Evolutionary conservation across 306 rosid species (phyloP).

Genomic region (Adenanthera pavonina): DNA sequence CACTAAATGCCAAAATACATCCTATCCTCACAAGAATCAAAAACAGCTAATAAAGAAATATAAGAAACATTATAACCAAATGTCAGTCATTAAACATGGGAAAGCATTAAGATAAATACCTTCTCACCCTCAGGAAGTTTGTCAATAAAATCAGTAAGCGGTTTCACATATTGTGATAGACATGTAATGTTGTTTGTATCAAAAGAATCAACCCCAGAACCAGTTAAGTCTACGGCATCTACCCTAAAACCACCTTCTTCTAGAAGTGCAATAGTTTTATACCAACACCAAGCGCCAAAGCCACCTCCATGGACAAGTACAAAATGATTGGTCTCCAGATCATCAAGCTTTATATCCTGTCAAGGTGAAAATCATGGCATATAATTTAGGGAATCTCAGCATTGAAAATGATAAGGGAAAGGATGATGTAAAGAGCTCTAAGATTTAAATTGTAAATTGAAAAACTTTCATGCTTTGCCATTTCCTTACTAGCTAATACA

Average conservation of each 20-base stretch:
- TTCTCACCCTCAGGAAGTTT: constrained; percentile 79
- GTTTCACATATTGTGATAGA: constrained; percentile 84
- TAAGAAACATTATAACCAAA: constrained; percentile 5
- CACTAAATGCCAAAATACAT: constrained; percentile 12
- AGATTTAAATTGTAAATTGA: not conserved
- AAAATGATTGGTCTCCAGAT: constrained; percentile 82
- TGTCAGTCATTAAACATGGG: constrained; percentile 9
- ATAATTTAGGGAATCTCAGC: constrained; percentile 28
- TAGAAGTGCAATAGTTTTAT: constrained; percentile 92
- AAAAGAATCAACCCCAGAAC: constrained; percentile 86
- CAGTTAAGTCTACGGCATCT: constrained; percentile 89
- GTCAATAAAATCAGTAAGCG: constrained; percentile 81
- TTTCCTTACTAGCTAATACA: not conserved
- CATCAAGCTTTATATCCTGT: constrained; percentile 80
- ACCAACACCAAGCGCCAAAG: constrained; percentile 99
- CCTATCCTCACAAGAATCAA: constrained; percentile 1
- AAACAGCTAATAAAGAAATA: not conserved
- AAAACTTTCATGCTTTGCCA: not conserved
- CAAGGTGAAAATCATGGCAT: constrained; percentile 33
- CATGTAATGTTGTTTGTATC: constrained; percentile 76
- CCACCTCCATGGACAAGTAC: constrained; percentile 99
- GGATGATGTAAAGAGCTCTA: not conserved
- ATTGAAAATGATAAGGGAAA: constrained; percentile 11
- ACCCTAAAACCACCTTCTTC: constrained; percentile 91
- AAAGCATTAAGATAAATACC: constrained; percentile 52